Conservation (phyloP, 805 yeast species). For the Ogataea pignaliae region DNA sequence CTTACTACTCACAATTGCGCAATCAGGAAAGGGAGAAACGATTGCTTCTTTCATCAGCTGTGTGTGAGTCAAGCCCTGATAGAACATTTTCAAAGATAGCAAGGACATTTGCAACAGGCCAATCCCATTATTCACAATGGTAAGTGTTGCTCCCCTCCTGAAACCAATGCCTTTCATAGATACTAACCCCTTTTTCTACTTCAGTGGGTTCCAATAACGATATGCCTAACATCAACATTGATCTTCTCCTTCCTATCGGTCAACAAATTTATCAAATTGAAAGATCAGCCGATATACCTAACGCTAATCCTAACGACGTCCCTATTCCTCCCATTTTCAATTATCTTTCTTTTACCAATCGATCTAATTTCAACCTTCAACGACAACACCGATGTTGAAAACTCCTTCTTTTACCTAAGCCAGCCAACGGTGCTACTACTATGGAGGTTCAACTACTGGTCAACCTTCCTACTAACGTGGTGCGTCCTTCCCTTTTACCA, state of each 20-base stretch:
- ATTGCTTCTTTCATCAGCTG: no score
- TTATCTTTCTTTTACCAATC: conserved; percentile 67
- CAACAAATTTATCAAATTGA: conserved; percentile 31
- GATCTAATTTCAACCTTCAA: conserved; percentile 58
- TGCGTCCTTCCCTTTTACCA: conserved; percentile 65
- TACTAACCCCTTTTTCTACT: background rate
- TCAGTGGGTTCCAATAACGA: conserved; percentile 24
- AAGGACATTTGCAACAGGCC: no score
- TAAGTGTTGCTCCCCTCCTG: no score
- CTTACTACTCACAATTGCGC: no score
- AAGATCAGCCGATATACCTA: conserved; percentile 38
- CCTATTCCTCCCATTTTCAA: conserved; percentile 70
- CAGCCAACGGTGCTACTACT: conserved; percentile 45
- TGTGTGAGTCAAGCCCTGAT: no score
- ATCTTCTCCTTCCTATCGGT: conserved; percentile 32
- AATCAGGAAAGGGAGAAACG: no score
- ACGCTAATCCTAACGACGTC: conserved; percentile 50
- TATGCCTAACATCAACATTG: conserved; percentile 22
- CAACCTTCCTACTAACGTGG: conserved; percentile 79
- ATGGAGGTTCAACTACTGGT: conserved; percentile 80
- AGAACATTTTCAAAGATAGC: no score
- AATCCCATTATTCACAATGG: no score
- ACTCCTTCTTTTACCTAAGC: conserved; percentile 41
- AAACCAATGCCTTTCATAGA: background rate
- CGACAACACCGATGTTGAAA: conserved; percentile 22